Evolutionary conservation across 345 rosid genomes (phyloP).

Genomic region (Lumnitzera racemosa): DNA sequence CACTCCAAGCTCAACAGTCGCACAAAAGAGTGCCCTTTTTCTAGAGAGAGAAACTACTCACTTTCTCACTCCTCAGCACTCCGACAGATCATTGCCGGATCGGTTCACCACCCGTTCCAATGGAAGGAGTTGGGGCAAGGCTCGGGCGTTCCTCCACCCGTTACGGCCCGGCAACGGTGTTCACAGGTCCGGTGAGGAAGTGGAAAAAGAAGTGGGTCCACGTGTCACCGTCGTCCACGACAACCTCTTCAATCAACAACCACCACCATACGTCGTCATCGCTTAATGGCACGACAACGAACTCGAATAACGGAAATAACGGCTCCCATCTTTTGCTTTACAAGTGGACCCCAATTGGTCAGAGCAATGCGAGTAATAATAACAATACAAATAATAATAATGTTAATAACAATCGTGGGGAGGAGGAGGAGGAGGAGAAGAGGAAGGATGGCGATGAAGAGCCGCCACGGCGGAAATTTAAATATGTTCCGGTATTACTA

Average conservation of each 20-base stretch:
- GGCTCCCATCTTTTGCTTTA: conserved; percentile 67
- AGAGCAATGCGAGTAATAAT: conserved; percentile 19
- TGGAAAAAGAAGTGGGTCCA: conserved; percentile 99
- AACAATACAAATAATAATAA: conserved; percentile 14
- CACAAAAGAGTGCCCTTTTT: too few species aligned
- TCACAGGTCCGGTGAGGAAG: conserved; percentile 90
- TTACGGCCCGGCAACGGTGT: conserved; percentile 91
- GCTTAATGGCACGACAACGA: conserved; percentile 4
- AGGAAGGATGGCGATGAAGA: conserved; percentile 33
- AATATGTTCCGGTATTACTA: conserved; percentile 70
- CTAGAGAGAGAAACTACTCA: not conserved
- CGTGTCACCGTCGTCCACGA: conserved; percentile 44
- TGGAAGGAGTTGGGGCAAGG: conserved; percentile 99
- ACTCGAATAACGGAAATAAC: conserved; percentile 36
- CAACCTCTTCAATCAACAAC: conserved; percentile 23
- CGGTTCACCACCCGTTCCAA: conserved; percentile 10
- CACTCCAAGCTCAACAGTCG: too few species aligned
- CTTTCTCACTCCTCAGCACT: not conserved
- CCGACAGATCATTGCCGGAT: conserved; percentile 9
- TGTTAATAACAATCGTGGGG: conserved; percentile 15
- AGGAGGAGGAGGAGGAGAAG: conserved; percentile 25
- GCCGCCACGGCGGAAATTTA: conserved; percentile 78
- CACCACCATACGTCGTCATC: conserved; percentile 11
- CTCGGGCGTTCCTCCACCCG: conserved; percentile 95
- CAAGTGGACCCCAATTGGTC: conserved; percentile 82